Evolutionary conservation across 106 monocot genomes (phyloP).

Genomic region (Hemerocallis citrina): DNA sequence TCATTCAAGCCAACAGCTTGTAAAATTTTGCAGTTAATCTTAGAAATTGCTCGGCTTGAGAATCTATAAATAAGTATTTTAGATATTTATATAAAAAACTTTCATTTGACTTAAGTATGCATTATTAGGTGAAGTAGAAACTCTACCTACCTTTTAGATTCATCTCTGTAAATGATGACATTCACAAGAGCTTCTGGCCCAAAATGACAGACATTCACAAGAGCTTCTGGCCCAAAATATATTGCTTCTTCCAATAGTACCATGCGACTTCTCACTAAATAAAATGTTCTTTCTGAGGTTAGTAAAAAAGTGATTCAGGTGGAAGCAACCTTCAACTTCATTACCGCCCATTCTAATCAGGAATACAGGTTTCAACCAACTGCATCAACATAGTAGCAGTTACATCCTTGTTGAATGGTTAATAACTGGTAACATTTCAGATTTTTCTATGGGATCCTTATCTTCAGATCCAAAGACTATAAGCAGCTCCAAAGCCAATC

Average conservation of each 20-base stretch:
- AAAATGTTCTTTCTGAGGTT: conserved; percentile 2
- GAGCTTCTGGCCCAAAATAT: conserved; percentile 43
- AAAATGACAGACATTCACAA: conserved; percentile 58
- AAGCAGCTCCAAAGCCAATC: conserved; percentile 41
- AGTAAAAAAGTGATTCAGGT: conserved; percentile 4
- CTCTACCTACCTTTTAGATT: conserved; percentile 63
- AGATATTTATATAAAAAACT: neutral
- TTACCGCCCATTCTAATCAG: conserved; percentile 49
- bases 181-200: too few relatives aligned
- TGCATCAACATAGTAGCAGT: conserved; percentile 37
- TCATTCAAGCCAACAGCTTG: conserved; percentile 57
- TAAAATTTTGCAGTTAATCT: conserved; percentile 56
- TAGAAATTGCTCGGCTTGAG: conserved; percentile 64
- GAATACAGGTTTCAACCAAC: conserved; percentile 41
- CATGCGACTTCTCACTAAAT: conserved; percentile 20
- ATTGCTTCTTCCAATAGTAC: conserved; percentile 46
- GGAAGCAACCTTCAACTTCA: conserved; percentile 40
- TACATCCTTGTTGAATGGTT: conserved; percentile 41
- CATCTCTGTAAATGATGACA: conserved; percentile 65
- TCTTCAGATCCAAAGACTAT: conserved; percentile 46
- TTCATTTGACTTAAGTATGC: neutral
- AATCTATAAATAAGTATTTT: conserved; percentile 38
- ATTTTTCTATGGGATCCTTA: conserved; percentile 30
- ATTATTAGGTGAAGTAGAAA: neutral
- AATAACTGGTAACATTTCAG: conserved; percentile 34